phyloP scores from a whole-genome alignment of 2,329 filamentous ascomycete species.

The Phyllosticta capitalensis region DNA sequence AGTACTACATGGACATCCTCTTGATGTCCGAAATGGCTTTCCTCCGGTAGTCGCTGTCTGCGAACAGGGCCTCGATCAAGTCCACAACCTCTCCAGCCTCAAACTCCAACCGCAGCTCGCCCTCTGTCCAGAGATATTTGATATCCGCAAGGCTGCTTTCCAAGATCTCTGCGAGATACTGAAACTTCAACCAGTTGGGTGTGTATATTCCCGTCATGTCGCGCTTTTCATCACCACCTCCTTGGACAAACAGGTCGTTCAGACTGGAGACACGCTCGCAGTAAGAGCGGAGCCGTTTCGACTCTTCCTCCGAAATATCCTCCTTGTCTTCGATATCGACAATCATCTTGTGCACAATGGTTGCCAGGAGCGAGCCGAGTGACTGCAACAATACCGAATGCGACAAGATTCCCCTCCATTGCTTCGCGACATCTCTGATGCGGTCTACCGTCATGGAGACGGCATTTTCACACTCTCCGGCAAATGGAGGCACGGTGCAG shows the following conservation, averaged over 20 bases:
- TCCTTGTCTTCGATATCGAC: slow-evolving; percentile 53
- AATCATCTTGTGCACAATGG: slow-evolving; percentile 50
- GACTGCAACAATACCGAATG: slow-evolving; percentile 53
- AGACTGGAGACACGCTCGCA: slow-evolving; percentile 47
- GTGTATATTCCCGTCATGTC: slow-evolving; percentile 53
- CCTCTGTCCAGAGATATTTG: slow-evolving; percentile 55
- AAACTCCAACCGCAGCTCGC: slow-evolving; percentile 55
- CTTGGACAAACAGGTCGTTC: slow-evolving; percentile 44
- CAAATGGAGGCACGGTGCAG: slow-evolving; percentile 50
- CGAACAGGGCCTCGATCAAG: slow-evolving; percentile 54
- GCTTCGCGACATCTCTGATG: slow-evolving; percentile 45
- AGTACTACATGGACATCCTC: slow-evolving; percentile 14
- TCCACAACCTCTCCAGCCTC: slow-evolving; percentile 52
- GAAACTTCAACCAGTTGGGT: slow-evolving; percentile 55
- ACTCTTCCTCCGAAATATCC: slow-evolving; percentile 56
- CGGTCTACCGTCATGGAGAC: slow-evolving; percentile 49
- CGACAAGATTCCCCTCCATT: slow-evolving; percentile 51
- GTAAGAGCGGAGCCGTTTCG: slow-evolving; percentile 47
- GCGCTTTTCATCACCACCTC: slow-evolving; percentile 27
- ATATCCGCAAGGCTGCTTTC: slow-evolving; percentile 56
- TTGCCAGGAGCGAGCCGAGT: slow-evolving; percentile 48
- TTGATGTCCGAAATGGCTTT: slow-evolving; percentile 49
- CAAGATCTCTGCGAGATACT: slow-evolving; percentile 54
- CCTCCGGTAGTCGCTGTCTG: slow-evolving; percentile 50
- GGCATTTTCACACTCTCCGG: slow-evolving; percentile 50